These are phyloP conservation scores for Tilletia walkeri DNA, from an alignment of 1,284 basidiomycete genomes.

Conservation along the genomic window DNA sequence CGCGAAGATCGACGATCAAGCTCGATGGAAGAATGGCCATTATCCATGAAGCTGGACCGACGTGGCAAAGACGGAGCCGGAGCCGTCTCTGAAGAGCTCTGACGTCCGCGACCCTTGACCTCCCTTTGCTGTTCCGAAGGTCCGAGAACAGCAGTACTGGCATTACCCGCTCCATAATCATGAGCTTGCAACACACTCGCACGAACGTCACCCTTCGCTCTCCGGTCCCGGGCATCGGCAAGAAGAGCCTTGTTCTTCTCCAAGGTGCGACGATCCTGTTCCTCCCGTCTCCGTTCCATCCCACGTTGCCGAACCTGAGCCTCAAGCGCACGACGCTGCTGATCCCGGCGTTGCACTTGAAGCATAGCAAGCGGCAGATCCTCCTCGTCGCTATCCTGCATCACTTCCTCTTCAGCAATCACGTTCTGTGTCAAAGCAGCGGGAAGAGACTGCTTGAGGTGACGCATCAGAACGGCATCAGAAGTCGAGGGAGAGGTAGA, in stretches of 20 bases:
- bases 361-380: constrained; percentile 38
- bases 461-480: constrained; percentile 5
- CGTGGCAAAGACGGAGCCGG: no score
- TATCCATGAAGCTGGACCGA: no score
- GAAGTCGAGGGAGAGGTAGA: constrained; percentile 17
- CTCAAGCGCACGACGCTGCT: constrained; percentile 24
- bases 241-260: constrained; percentile 30
- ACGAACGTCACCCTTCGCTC: constrained; percentile 18
- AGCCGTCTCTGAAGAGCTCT: neutral
- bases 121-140: constrained; percentile 4
- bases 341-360: constrained; percentile 23
- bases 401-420: constrained; percentile 19
- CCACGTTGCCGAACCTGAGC: constrained; percentile 28
- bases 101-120: neutral
- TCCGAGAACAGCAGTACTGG: neutral
- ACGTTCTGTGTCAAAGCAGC: neutral
- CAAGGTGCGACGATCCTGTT: constrained; percentile 24
- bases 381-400: constrained; percentile 35
- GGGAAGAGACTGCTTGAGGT: constrained; percentile 12
- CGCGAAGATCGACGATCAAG: neutral
- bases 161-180: constrained; percentile 14
- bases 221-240: constrained; percentile 33
- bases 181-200: neutral
- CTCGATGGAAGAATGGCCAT: neutral
- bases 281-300: constrained; percentile 27